phyloP scores from a whole-genome alignment of 352 stramenopile genomes.

The Saprolegnia parasitica region DNA sequence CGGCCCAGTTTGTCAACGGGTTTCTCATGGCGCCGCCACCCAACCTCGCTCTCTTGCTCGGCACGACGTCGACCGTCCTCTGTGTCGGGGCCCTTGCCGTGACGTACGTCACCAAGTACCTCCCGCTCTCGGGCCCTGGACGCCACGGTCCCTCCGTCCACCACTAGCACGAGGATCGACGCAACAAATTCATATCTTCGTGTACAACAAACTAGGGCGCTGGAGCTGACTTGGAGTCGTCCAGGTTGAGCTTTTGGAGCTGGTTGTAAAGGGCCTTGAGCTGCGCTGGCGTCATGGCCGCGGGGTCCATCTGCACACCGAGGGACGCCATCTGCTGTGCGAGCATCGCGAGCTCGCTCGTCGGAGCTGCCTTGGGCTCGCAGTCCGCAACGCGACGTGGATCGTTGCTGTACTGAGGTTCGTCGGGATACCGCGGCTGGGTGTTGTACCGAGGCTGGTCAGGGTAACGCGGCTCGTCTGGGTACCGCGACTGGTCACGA shows the following conservation, averaged over 20 bases:
- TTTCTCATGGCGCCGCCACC: conserved; percentile 72
- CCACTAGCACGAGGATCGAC: not conserved
- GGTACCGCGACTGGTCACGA: not conserved
- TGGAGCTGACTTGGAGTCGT: not conserved
- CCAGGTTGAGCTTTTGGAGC: conserved; percentile 24
- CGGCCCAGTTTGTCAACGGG: conserved; percentile 88
- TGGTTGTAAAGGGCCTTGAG: conserved; percentile 18
- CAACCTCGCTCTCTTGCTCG: conserved; percentile 68
- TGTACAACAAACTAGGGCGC: not conserved
- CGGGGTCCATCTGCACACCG: conserved; percentile 7
- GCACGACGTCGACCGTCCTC: conserved; percentile 76
- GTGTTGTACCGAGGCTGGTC: not conserved
- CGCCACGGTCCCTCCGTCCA: not conserved
- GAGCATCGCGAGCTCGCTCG: not conserved
- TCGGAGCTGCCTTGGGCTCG: not conserved
- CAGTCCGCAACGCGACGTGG: not conserved
- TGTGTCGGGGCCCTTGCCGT: conserved; percentile 39
- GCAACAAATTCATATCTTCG: not conserved
- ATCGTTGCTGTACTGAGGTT: not conserved
- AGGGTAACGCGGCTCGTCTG: not conserved
- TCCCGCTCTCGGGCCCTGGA: not conserved
- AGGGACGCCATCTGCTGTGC: conserved; percentile 20
- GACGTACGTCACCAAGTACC: not conserved
- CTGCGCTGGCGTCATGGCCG: not conserved
- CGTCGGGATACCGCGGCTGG: not conserved